Base-by-base conservation (phyloP, 345 rosid genomes). In the Salix suchowensis region DNA sequence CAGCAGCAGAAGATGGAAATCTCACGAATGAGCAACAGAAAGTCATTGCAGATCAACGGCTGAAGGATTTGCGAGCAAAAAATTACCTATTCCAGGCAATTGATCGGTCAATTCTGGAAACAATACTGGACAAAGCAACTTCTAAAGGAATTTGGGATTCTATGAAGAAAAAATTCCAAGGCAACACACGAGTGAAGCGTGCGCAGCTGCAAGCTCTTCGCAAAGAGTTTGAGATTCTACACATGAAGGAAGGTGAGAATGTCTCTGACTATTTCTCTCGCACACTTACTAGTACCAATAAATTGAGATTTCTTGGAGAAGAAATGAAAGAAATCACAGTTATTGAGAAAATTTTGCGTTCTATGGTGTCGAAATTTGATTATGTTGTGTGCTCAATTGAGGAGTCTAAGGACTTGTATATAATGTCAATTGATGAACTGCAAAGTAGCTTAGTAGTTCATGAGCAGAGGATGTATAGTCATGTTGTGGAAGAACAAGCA, bases 51-150 rank as follows among this genome's bases (percentile, higher is more conserved):
- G 1, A 36, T 36, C 39, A 36, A 6, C 3, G 39, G 3, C 0
- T 36, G 4, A 77, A 65, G 58, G 74, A 74, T 14, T 46, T 40
- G 13, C 74, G 46, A 12, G 65, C 62, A 7, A 79, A 74, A 19
- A 19, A 74, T 15, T 78, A 73, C 28, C 73, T 78, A 1, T 79
- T 79, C 28, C 68, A 73, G 68, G 77, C 67, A 1, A 73, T 79
- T 68, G 62, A 79, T 67, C 42, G 74, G 4, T 4, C 23, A 8
- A 30, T 77, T 1, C 65, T 77, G 18, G 76, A 77, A 30, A 44
- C 44, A 5, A 77, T 71, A 44, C 21, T 71, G 64, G 80, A 77
- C 26, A 30, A 48, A 4, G 10, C 14, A 4, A 71, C 70, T 24
- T 24, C 76, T 0, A 77, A 77, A 48, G 65, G 18, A 18, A 14